Conservation (phyloP, 1,284 basidiomycete species). For the Trametes polyzona region DNA sequence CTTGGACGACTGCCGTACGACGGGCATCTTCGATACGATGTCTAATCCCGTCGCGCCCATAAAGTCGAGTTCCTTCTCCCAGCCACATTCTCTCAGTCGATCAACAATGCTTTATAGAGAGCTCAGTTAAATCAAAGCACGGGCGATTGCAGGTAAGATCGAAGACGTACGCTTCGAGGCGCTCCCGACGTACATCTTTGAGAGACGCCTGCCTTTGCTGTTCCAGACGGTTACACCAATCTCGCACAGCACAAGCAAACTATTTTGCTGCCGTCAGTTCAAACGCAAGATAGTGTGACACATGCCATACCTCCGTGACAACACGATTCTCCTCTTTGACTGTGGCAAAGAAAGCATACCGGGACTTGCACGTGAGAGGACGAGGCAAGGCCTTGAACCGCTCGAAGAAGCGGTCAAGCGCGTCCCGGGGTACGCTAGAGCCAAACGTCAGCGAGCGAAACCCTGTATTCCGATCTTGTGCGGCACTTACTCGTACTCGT, state of each 20-base stretch:
- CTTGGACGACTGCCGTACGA: background rate
- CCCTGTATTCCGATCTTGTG: no score
- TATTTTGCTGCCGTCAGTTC: no score
- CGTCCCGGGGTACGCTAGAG: no score
- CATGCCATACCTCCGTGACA: no score
- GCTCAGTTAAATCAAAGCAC: background rate
- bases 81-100: background rate
- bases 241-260: background rate
- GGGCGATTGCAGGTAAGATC: background rate
- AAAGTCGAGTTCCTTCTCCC: constrained; percentile 2
- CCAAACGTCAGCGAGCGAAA: no score
- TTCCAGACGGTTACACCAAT: background rate
- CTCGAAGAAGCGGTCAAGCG: no score
- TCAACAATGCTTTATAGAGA: background rate
- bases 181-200: background rate
- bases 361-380: no score
- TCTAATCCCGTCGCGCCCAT: background rate
- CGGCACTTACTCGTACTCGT: no score
- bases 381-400: no score
- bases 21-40: background rate
- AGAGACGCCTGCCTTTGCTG: background rate
- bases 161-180: background rate
- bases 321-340: background rate
- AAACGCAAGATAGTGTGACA: no score
- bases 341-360: no score